Evolutionary conservation across 2,329 filamentous ascomycete species (phyloP), one percentile per base, ranked within the genome.

Genomic region (Aaosphaeria arxii): DNA sequence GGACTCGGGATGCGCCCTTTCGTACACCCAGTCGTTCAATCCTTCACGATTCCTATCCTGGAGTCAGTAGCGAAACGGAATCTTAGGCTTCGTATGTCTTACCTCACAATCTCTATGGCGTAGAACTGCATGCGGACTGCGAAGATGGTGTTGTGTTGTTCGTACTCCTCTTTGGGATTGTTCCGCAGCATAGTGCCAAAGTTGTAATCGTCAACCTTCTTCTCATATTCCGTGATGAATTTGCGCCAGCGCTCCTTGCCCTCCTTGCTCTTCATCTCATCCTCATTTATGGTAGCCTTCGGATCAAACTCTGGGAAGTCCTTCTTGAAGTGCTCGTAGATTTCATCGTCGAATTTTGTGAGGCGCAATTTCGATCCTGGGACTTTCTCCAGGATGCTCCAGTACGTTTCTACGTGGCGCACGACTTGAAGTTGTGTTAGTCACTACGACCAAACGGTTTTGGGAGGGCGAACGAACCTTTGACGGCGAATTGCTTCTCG

Each of bases 401-500:
- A 99, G 80, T 99, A 97, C 43, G 92, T 96, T 66, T 89, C 83
- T 81, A 99, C 89, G 73, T 99, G 94, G 73, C 96, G 89, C 35
- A 97, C 94, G 44, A 87, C 91, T 80, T 56, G 29, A 49, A 64
- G 54, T 7, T 30, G 3, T 5, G 51, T 61, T 50, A 67, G 57
- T 48, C 11, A 17, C n/a, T 1, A 17, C 33, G 33, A 36, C 7
- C 5, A 51, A 24, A 60, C 77, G 17, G 5, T 11, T 24, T 24
- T 2, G 17, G 17, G 17, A 9, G 29, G 7, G 7, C 31, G 4
- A 13, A 43, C 45, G n/a, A 64, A 90, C 88, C 88, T 79, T 97
- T 97, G 63, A 99, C 94, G 30, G 94, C 94, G 66, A 99, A 99
- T 73, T 97, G 94, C 81, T 96, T 96, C 82, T 99, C 94, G 70